Percentiles rank a stretch among this genome's conserved stretches.
Conservation (phyloP, 2,329 filamentous ascomycete species). For the Ophiostoma piceae region DNA sequence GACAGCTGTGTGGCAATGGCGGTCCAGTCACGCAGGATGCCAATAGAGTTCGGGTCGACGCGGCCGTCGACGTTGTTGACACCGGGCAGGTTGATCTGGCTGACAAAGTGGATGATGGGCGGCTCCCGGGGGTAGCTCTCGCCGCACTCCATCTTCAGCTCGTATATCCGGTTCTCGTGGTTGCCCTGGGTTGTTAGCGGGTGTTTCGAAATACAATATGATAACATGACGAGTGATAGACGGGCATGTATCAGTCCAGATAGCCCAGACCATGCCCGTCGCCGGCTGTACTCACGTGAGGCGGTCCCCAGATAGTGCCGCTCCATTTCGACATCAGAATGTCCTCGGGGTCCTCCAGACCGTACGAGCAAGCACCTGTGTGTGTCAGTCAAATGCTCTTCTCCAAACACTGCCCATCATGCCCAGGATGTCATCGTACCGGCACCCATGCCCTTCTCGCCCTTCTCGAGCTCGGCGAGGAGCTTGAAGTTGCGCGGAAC, state of each 20-base stretch:
- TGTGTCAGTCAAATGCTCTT: not conserved
- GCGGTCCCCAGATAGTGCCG: slow-evolving; percentile 92
- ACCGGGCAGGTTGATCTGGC: slow-evolving; percentile 92
- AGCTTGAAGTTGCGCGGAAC: slow-evolving; percentile 94
- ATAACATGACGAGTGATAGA: not conserved
- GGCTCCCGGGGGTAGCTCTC: slow-evolving; percentile 82
- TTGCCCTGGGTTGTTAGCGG: slow-evolving; percentile 53
- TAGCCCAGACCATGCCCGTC: not conserved
- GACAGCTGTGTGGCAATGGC: slow-evolving; percentile 79
- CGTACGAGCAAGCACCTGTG: slow-evolving; percentile 91
- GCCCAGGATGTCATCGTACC: slow-evolving; percentile 46
- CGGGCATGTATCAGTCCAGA: not conserved
- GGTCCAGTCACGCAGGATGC: slow-evolving; percentile 85
- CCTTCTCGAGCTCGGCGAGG: slow-evolving; percentile 96
- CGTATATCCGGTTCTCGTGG: slow-evolving; percentile 99
- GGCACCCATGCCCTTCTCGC: slow-evolving; percentile 93
- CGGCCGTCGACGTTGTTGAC: slow-evolving; percentile 75
- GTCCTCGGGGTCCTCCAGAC: slow-evolving; percentile 88
- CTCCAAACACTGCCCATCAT: too few species aligned
- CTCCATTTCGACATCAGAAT: slow-evolving; percentile 98
- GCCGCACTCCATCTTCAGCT: slow-evolving; percentile 93
- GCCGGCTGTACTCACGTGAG: slow-evolving; percentile 63
- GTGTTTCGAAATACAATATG: not conserved
- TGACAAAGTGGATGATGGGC: slow-evolving; percentile 86
- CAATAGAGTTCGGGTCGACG: slow-evolving; percentile 78